Conservation (phyloP, 192 early-diverging fungal genomes). For the Rhizophagus sp. region DNA sequence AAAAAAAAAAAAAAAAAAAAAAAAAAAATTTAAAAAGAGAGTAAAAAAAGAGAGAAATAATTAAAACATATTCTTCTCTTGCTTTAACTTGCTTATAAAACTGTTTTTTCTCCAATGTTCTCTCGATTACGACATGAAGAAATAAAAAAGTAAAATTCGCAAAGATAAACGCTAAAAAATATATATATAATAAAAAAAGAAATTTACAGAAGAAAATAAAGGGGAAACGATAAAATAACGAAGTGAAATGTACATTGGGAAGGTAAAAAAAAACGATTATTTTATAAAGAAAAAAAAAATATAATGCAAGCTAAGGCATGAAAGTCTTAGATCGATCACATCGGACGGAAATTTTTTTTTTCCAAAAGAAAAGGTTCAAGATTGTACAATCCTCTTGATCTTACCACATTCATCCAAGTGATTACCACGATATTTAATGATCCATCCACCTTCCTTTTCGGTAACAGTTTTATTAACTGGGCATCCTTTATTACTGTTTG, state of each 20-base stretch:
- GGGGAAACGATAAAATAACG: neutral
- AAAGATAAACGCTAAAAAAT: too few species aligned
- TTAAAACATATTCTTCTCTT: too few species aligned
- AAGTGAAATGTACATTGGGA: neutral
- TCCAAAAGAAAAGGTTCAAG: constrained; percentile 15
- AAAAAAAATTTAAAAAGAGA: too few species aligned
- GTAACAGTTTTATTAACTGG: constrained; percentile 61
- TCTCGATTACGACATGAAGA: too few species aligned
- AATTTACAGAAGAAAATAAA: neutral
- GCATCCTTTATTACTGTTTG: constrained; percentile 54
- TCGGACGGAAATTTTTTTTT: neutral
- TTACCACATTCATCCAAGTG: constrained; percentile 55
- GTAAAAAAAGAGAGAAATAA: too few species aligned
- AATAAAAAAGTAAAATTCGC: too few species aligned
- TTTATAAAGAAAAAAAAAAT: neutral
- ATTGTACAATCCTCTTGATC: constrained; percentile 43
- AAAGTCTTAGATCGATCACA: neutral
- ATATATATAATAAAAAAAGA: neutral
- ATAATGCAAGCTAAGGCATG: neutral
- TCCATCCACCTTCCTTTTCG: constrained; percentile 50
- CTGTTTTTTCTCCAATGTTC: too few species aligned
- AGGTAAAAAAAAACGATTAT: neutral
- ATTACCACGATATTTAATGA: constrained; percentile 59
- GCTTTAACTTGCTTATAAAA: too few species aligned
- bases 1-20: too few species aligned